These are phyloP conservation scores for Trichophaea hybrida DNA, from an alignment of 2,329 filamentous ascomycete genomes.

Conservation along the genomic window DNA sequence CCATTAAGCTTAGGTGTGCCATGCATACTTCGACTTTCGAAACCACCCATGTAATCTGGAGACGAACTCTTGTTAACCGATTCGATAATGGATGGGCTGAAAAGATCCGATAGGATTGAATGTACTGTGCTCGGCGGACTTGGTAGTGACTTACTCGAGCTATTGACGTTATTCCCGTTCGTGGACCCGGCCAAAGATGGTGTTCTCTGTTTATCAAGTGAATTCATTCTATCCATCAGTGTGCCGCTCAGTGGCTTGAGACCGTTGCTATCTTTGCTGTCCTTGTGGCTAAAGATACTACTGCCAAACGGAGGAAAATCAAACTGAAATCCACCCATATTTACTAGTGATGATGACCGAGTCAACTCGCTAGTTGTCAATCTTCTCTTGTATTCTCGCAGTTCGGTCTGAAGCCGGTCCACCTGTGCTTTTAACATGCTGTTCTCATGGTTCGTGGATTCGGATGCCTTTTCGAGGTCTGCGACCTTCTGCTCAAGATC, in stretches of 20 bases:
- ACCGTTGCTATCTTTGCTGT: background rate
- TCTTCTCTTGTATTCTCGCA: conserved; percentile 82
- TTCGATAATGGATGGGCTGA: conserved; percentile 43
- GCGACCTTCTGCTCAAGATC: conserved; percentile 67
- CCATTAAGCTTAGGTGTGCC: conserved; percentile 26
- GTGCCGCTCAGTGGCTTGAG: conserved; percentile 10
- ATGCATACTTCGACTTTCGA: conserved; percentile 34
- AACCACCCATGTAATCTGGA: conserved; percentile 34
- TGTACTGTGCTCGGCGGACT: background rate
- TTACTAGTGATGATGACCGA: background rate
- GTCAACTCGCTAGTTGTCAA: conserved; percentile 41
- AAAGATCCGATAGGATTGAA: conserved; percentile 36
- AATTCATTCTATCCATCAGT: conserved; percentile 18
- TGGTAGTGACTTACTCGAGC: conserved; percentile 15
- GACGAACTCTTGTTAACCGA: conserved; percentile 34
- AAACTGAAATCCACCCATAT: conserved; percentile 54
- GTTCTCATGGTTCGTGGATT: conserved; percentile 75
- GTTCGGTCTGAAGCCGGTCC: conserved; percentile 68
- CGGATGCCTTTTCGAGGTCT: conserved; percentile 66
- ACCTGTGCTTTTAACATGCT: conserved; percentile 70
- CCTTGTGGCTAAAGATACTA: conserved; percentile 15
- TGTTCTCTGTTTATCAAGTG: conserved; percentile 17
- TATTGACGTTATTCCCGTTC: conserved; percentile 9
- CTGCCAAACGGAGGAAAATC: conserved; percentile 85
- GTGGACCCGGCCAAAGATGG: background rate